Base-by-base conservation (phyloP, 768 basidiomycete species). In the Trichaptum fuscoviolaceum region DNA sequence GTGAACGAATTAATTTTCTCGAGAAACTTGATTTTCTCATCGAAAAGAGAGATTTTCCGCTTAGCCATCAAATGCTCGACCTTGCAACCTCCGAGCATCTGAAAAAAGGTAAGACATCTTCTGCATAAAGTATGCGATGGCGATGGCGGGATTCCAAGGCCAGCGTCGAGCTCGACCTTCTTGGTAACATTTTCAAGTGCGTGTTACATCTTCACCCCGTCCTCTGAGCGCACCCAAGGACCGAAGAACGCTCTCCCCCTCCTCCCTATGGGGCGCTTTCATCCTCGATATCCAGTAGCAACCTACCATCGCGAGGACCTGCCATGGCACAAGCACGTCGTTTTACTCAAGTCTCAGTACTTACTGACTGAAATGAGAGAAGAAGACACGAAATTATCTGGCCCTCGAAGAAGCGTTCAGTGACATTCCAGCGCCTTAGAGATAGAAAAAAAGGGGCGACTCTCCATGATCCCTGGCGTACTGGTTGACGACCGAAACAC, bases 41-140 rank as follows among this genome's bases (percentile, higher is more conserved):
- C 68, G 1, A 78, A 79, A 59, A 86, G 79, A 0, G 75, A 67
- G 42, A 87, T 81, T 12, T 80, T 77, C 7, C 86, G 72, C 69
- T 86, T 87, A 58, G 79, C 78, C 58, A 75, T 61, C 24, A 87
- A 72, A 36, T 87, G 82, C 71, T 84, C 83, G 58, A 84, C 73
- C 69, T 85, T 87, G 63, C 83, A 77, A 0, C 83, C 81, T 4
- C 84, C 84, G 27, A 85, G 72, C 66, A 85, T 77, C 0, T n/a
- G 83, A 83, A 74, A 85, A 85, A 0, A 84, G 82, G 63, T 78
- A 84, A 0, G 82, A 80, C 6, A 81, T 77, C 72, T 86, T 87
- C 58, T 85, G 82, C 74, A 86, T 75, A 12, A 86, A 74, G 66
- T 85, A 86, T 17, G 84, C 83, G 67, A 87, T 82, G 8, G 84